These are phyloP conservation scores for Neohortaea acidophila DNA, from an alignment of 495 filamentous ascomycete species.

Conservation along the genomic window DNA sequence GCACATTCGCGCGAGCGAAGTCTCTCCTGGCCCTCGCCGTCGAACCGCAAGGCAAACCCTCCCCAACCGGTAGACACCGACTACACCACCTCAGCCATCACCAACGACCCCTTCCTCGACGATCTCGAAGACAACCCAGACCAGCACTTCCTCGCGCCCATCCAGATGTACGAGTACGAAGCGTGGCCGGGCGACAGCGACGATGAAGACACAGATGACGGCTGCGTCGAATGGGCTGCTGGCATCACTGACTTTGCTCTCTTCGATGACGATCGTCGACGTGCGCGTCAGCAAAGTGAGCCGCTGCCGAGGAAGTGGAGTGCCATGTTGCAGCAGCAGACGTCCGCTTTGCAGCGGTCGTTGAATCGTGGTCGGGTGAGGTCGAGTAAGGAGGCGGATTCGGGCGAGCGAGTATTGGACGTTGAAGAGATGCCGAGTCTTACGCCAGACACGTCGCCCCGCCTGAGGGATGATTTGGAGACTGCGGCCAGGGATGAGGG, in stretches of 20 bases:
- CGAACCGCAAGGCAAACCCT: background rate
- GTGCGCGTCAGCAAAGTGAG: slow-evolving; percentile 1
- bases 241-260: slow-evolving; percentile 17
- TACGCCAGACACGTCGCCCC: slow-evolving; percentile 14
- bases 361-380: slow-evolving; percentile 1
- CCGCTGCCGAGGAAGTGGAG: slow-evolving; percentile 7
- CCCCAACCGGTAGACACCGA: background rate
- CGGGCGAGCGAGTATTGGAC: background rate
- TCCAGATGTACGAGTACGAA: slow-evolving; percentile 9
- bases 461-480: slow-evolving; percentile 13
- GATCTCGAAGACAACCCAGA: slow-evolving; percentile 14
- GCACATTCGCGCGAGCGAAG: background rate
- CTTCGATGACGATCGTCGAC: slow-evolving; percentile 11
- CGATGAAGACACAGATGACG: slow-evolving; percentile 9
- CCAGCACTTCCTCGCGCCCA: slow-evolving; percentile 15
- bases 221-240: slow-evolving; percentile 12
- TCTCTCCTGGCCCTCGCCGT: slow-evolving; percentile 1
- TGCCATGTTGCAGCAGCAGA: slow-evolving; percentile 4
- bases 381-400: background rate
- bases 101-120: slow-evolving; percentile 5
- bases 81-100: background rate
- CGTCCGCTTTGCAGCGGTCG: slow-evolving; percentile 5
- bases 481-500: background rate
- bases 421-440: slow-evolving; percentile 6
- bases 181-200: slow-evolving; percentile 6